phyloP scores from a whole-genome alignment of 116 monocot genomes.

The Papilionanthe hybrid region DNA sequence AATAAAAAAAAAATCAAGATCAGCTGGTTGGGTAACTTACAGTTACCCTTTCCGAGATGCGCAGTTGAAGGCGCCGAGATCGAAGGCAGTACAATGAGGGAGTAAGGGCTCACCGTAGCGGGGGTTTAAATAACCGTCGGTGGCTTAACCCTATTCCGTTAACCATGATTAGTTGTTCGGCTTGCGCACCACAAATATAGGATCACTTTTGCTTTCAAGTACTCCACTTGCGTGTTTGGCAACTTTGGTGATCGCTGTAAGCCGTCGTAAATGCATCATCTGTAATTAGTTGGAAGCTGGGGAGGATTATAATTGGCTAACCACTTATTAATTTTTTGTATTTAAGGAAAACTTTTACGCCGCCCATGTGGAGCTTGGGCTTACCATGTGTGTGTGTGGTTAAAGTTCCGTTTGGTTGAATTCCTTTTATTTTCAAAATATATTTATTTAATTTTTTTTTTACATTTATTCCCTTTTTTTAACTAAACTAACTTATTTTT shows the following conservation, averaged over 20 bases:
- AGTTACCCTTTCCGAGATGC: background rate
- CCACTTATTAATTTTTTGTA: no score
- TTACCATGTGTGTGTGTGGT: no score
- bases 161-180: background rate
- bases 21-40: background rate
- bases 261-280: background rate
- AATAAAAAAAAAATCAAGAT: background rate
- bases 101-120: no score
- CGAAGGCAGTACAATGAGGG: background rate
- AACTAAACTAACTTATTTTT: no score
- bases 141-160: background rate
- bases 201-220: background rate
- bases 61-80: background rate
- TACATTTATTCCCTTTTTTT: no score
- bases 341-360: no score
- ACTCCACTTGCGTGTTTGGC: background rate
- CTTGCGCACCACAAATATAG: background rate
- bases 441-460: no score
- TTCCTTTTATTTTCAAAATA: no score
- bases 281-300: no score
- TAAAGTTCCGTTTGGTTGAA: no score
- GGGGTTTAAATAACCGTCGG: constrained; percentile 7
- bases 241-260: background rate
- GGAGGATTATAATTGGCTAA: no score
- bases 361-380: no score